Conservation (phyloP, 345 rosid species). For the Linum lewisii region DNA sequence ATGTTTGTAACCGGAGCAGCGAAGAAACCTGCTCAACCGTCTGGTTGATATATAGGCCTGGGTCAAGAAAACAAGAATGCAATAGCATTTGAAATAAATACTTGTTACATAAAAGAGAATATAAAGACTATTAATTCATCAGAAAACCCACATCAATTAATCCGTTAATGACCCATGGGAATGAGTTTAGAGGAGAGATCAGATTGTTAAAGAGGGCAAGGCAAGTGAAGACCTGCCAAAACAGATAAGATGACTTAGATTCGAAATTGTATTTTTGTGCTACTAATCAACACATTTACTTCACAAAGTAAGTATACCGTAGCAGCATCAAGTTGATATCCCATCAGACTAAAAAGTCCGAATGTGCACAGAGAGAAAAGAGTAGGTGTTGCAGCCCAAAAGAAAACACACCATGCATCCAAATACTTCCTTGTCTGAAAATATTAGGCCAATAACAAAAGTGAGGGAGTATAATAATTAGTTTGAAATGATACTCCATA, state of each 20-base stretch:
- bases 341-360: constrained; percentile 79
- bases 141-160: constrained; percentile 71
- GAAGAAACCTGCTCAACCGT: constrained; percentile 70
- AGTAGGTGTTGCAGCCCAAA: constrained; percentile 95
- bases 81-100: constrained; percentile 7
- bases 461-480: not conserved
- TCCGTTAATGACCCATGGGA: constrained; percentile 97
- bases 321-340: constrained; percentile 93
- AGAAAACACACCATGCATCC: constrained; percentile 99
- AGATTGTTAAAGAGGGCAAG: constrained; percentile 76
- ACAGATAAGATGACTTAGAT: not conserved
- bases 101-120: not conserved
- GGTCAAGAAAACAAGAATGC: constrained; percentile 10
- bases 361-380: constrained; percentile 82
- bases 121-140: not conserved
- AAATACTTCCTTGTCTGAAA: constrained; percentile 75
- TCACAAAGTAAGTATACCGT: constrained; percentile 35
- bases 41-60: constrained; percentile 83
- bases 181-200: constrained; percentile 90
- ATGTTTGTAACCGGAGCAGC: constrained; percentile 40
- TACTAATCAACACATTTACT: not conserved
- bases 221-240: constrained; percentile 79
- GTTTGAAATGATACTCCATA: not conserved
- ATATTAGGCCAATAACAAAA: constrained; percentile 13
- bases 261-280: not conserved